Evolutionary conservation across 345 rosid species (phyloP), one percentile per base, ranked within the genome.

Genomic region (Melaleuca alternifolia): DNA sequence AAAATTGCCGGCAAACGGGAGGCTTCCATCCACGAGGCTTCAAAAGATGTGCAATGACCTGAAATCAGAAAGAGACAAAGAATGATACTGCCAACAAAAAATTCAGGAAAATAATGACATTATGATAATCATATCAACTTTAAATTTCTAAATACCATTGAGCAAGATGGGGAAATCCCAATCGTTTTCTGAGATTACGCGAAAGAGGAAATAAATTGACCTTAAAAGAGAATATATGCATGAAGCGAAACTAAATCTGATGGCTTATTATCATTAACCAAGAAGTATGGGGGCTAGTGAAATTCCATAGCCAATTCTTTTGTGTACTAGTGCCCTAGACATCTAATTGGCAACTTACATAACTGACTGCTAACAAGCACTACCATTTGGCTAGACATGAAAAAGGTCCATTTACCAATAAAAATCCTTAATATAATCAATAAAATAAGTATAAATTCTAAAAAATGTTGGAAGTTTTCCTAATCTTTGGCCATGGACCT

Each of bases 1-100:
- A 97, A 91, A 96, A 97, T 84, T 96, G 98, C 53, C 99, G 93
- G 46, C 96, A 93, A 88, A 96, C 98, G 24, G 98, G 99, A 88
- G 99, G 98, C 89, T 97, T 97, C 99, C 99, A 97, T 54, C 98
- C 98, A 87, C 98, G 97, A 90, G 98, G 99, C 92, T 95, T 96
- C 89, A 97, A 89, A 85, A 97, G 97, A 91, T 93, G 96, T 83
- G 95, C 96, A 61, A 97, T 91, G 88, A 97, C 96, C 98, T 97
- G 91, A 51, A 84, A 87, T 21, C 84, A 51, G 62, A 18, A 83
- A 41, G 15, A 83, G 59, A 57, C 28, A 77, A 10, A 41, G 51
- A 50, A 18, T 48, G 54, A 71, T n/a, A 59, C 14, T 54, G 50
- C 59, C 37, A 51, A 20, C 46, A 52, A n/a, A 44, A 44, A 51